Evolutionary conservation across 176 grass and related monocot genomes (phyloP), one percentile per base, ranked within the genome.

Genomic region (Lolium multiflorum): DNA sequence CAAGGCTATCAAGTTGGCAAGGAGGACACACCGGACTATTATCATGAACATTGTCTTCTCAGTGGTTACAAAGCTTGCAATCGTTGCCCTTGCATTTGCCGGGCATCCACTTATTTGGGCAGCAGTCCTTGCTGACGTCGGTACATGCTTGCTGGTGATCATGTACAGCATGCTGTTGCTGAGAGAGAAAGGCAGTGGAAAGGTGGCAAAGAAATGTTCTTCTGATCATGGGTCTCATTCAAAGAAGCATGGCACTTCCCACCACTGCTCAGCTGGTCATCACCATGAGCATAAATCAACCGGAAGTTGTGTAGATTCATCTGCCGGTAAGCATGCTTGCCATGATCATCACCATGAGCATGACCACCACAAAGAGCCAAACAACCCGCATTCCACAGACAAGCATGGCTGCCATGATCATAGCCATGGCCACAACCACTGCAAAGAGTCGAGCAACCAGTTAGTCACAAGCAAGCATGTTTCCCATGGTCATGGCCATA

Each of bases 91-190:
- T 60, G 97, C 97, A 1, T 43, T 97, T 39, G 89, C 80, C 0
- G 97, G 94, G 10, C 94, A 93, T 67, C 97, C 97, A 2, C 82
- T 97, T 68, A 72, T 99, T 44, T 99, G 97, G 97, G 97, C 94
- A 70, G 97, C 97, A 2, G 94, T 99, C 49, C 92, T 99, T 21
- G 97, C 97, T 77, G 97, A 99, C 89, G 97, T 97, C 15, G 97
- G 97, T 13, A 99, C 97, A 48, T 99, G 94, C 83, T 86, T 99
- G 83, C 6, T 99, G 70, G 97, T 99, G 63, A 99, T 99, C 86
- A 93, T 93, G 80, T 91, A 99, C 80, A 99, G 97, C 82, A 99
- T 99, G 97, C 49, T 90, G 67, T 49, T 99, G 21, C 58, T 99
- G 81, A 90, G 85, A 39, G 83, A 91, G 60, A 93, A 84, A 62